Base-by-base conservation (phyloP, 129 eudicot genomes). In the Ambrosia trifida region DNA sequence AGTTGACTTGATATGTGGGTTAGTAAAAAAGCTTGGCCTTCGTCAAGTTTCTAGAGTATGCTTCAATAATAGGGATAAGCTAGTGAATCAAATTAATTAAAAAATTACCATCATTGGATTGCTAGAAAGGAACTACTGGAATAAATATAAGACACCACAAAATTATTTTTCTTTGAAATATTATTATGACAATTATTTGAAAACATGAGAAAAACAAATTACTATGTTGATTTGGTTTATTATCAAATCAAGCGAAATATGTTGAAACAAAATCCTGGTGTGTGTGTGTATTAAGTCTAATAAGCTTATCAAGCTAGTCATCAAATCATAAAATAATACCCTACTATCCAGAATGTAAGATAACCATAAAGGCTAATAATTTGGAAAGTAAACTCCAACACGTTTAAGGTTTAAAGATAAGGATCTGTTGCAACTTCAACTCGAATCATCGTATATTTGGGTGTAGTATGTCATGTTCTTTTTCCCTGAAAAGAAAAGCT, bases 401-500 rank as follows among this genome's bases (percentile, higher is more conserved):
- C 10, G 32, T 28, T 3, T 58, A 46, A 59, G 16, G 32, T 28
- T 3, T 58, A 46, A 59, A 31, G 40, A 72, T 46, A 59, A 45
- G 33, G 60, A 61, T n/a, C 10, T 72, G 59, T 11, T 45, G 11
- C 18, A 1, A 47, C 60, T 44, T 58, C 11, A 44, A 46, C 61
- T 72, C 3, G 32, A 72, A 16, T 10, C 62, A 46, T 35, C 17
- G 4, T 36, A 35, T 62, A 33, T 62, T n/a, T 35, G 68, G 68
- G 30, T 62, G 35, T 33, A 9, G 13, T 62, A 17, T 33, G 47
- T 20, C 9, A 36, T 59, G 10, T 59, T 12, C 14, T 54, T 38
- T 56, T 41, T 66, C 45, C 66, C 31, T 66, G 79, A 64, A 64
- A 74, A 38, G n/a, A 74, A 74, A 64, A 51, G 64, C 43, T 50